Percentiles rank a stretch among this genome's conserved stretches.
Evolutionary conservation across 2,329 filamentous ascomycete species (phyloP).

Genomic region (Metarhizium album): DNA sequence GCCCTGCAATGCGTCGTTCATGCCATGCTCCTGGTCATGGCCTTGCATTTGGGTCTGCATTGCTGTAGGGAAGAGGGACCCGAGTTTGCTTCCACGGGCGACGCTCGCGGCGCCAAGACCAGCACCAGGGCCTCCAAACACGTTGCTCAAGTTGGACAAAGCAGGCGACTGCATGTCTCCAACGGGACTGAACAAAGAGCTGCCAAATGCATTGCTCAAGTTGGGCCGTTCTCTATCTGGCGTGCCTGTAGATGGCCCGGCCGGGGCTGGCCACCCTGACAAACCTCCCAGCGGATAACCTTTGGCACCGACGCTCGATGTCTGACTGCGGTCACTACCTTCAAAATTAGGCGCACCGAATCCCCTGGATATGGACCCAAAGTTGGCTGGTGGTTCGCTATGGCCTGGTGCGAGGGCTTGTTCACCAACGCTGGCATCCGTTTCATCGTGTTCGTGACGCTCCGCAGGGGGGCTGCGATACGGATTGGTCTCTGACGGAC

Average conservation of each 20-base stretch:
- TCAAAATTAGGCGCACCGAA: conserved; percentile 45
- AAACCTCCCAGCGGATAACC: conserved; percentile 57
- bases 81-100: conserved; percentile 69
- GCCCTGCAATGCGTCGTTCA: conserved; percentile 45
- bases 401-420: conserved; percentile 31
- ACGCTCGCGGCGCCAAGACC: conserved; percentile 53
- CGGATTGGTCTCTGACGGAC: conserved; percentile 91
- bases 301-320: conserved; percentile 75
- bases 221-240: conserved; percentile 54
- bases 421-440: conserved; percentile 40
- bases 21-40: conserved; percentile 52
- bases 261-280: conserved; percentile 49
- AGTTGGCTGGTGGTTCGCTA: conserved; percentile 33
- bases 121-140: conserved; percentile 55
- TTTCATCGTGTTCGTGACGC: conserved; percentile 53
- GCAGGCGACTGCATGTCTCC: conserved; percentile 70
- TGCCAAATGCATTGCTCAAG: conserved; percentile 57
- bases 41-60: conserved; percentile 88
- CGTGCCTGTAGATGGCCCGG: conserved; percentile 48
- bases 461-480: conserved; percentile 84
- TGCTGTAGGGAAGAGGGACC: conserved; percentile 73
- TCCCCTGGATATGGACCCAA: conserved; percentile 43
- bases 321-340: conserved; percentile 83
- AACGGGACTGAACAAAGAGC: conserved; percentile 66
- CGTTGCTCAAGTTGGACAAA: conserved; percentile 53